Base-by-base conservation (phyloP, 345 rosid genomes). In the Populus ilicifolia region DNA sequence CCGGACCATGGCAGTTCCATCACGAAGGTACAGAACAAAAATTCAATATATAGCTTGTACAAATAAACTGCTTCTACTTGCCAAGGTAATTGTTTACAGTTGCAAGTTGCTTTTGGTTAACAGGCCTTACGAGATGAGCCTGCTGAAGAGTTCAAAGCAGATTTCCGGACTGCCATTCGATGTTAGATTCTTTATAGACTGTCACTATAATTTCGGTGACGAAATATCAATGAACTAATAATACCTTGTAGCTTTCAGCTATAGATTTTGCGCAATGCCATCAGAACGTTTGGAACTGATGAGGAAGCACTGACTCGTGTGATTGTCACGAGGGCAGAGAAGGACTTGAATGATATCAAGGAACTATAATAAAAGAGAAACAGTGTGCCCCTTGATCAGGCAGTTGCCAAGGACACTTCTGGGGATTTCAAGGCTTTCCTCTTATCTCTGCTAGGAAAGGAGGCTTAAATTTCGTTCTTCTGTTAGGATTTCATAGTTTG, bases 351-450 rank as follows among this genome's bases (percentile, higher is more conserved):
- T 77, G 78, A 73, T 12, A 88, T 91, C 79, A 89, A 89, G 80
- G 92, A 88, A 73, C 62, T 72, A 30, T 91, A 89, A 69, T 74
- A 89, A 81, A 86, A 85, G 83, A 84, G 86, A 77, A 91, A 88
- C 89, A 89, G 89, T 46, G 84, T 79, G 35, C 14, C 83, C 21
- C 90, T 91, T 36, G 87, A 82, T 7, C 83, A 85, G 8, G 88
- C 84, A 16, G 87, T 89, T 65, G 91, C 88, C 63, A 87, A 85
- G 78, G 93, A 88, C 29, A 88, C 88, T 78, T 79, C 83, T 0
- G 93, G 93, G 12, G 91, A 91, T 61, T 87, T 88, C 81, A 77
- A 91, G 80, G 77, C 59, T 56, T 83, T 91, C 78, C 85, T 91
- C 66, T 88, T 88, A 30, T 67, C 90, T 77, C 84, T 91, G 63